phyloP scores from a whole-genome alignment of 768 basidiomycete genomes.

The Boletus huronensis region DNA sequence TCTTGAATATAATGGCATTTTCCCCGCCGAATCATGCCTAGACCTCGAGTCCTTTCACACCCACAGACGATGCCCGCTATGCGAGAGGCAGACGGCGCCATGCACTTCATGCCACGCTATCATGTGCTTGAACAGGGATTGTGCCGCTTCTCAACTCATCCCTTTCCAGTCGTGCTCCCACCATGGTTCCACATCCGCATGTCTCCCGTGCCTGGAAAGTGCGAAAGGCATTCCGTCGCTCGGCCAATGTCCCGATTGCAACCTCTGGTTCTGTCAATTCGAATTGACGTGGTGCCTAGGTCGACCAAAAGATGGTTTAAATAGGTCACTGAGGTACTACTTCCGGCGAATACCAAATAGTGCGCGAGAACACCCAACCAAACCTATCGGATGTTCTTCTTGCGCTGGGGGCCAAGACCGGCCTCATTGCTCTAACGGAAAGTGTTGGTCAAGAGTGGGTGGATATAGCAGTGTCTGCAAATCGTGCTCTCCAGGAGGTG shows the following conservation, averaged over 20 bases:
- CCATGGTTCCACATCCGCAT: constrained; percentile 7
- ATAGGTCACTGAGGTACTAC: background rate
- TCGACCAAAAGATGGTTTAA: constrained; percentile 9
- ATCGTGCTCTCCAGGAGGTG: constrained; percentile 17
- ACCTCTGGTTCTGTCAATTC: constrained; percentile 20
- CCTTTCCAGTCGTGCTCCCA: constrained; percentile 18
- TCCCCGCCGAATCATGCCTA: background rate
- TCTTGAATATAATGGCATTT: constrained; percentile 11
- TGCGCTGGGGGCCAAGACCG: constrained; percentile 2
- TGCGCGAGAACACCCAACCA: constrained; percentile 12
- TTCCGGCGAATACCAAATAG: background rate
- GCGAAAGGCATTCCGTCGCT: constrained; percentile 2
- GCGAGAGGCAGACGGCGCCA: background rate
- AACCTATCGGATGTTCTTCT: constrained; percentile 12
- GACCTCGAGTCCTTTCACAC: background rate
- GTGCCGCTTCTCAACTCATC: constrained; percentile 13
- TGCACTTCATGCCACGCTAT: constrained; percentile 11
- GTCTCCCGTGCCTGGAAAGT: constrained; percentile 9
- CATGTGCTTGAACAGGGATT: constrained; percentile 19
- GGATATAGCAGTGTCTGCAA: constrained; percentile 13
- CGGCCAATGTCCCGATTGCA: constrained; percentile 20
- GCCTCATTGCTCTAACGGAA: constrained; percentile 11
- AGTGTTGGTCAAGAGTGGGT: constrained; percentile 19
- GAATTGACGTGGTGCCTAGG: constrained; percentile 25
- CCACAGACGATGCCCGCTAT: constrained; percentile 12